Percentiles rank a stretch among this genome's conserved stretches.
Evolutionary conservation across 768 basidiomycete species (phyloP).

Genomic region (Hericium coralloides): DNA sequence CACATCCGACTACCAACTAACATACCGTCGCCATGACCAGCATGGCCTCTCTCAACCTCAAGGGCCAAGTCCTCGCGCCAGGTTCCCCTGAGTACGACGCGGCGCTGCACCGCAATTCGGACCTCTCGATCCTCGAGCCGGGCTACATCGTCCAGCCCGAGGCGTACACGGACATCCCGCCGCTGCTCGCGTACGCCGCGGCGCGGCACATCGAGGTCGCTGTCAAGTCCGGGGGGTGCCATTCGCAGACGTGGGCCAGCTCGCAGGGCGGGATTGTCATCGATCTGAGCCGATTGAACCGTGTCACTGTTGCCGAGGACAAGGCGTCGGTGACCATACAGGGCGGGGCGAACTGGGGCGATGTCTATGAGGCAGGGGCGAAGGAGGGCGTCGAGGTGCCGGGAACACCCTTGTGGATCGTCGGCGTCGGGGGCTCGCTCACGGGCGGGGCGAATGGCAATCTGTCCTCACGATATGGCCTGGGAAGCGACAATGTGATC

Average conservation of each 20-base stretch:
- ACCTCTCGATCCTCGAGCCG: slow-evolving; percentile 12
- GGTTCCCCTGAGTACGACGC: slow-evolving; percentile 6
- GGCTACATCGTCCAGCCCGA: slow-evolving; percentile 12
- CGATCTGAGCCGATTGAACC: slow-evolving; percentile 22
- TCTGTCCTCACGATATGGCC: slow-evolving; percentile 20
- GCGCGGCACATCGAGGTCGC: slow-evolving; percentile 16
- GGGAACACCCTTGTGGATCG: slow-evolving; percentile 15
- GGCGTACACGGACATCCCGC: slow-evolving; percentile 11
- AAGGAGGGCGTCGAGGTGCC: slow-evolving; percentile 12
- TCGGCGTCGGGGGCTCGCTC: slow-evolving; percentile 17
- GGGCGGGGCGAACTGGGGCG: slow-evolving; percentile 24
- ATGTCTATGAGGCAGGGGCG: slow-evolving; percentile 15
- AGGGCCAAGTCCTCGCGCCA: neutral
- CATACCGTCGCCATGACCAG: neutral
- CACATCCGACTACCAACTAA: neutral
- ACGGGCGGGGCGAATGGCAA: slow-evolving; percentile 19
- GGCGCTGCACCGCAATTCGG: slow-evolving; percentile 13
- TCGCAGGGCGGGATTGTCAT: slow-evolving; percentile 25
- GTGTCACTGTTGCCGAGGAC: slow-evolving; percentile 19
- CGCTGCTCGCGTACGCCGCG: slow-evolving; percentile 9
- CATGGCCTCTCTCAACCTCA: neutral
- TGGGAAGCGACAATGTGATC: slow-evolving; percentile 37
- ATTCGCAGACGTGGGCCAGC: slow-evolving; percentile 23
- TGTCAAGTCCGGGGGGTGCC: slow-evolving; percentile 24
- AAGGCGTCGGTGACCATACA: slow-evolving; percentile 19